Evolutionary conservation across 106 monocot species (phyloP), one percentile per base, ranked within the genome.

Genomic region (Chionographis japonica): DNA sequence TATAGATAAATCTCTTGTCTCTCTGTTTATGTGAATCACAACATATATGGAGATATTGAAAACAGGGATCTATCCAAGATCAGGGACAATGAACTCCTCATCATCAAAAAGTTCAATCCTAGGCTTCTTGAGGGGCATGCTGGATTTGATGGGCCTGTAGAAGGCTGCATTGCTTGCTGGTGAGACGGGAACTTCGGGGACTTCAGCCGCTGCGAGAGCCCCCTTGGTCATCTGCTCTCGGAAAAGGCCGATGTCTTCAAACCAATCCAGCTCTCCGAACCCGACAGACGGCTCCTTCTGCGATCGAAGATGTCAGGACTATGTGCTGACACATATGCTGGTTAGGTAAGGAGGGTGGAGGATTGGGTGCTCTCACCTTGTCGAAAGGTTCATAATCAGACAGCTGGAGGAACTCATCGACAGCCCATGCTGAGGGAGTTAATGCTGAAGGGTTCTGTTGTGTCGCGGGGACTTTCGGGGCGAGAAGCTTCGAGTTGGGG

Each of bases 381-480:
- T 85, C 80, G 16, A 57, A 46, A 14, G 89, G 66, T 59, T 97
- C 95, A 37, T 84, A 84, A 56, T 95, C 95, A 37, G 88, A 86
- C 11, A 95, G 80, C 73, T 89, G 95, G 43, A 95, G 86, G 76
- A 91, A 86, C 39, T 95, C 95, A 41, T 95, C 91, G 1, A 87
- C 89, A 19, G 92, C 77, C 89, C 92, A 97, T n/a, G 75, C 62
- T 3, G 86, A 66, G 8, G 74, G 59, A 14, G 43, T 11, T 12
- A 67, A 49, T 1, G 73, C 18, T 6, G 73, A 58, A 1, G 85
- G 50, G 13, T 70, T 19, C 20, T 66, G 72, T 50, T 73, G 64
- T 37, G 70, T 42, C 2, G 60, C 11, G 5, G 78, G 9, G 38
- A 46, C 18, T 57, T 66, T 72, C 2, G 69, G 40, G 8, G 52